phyloP scores from a whole-genome alignment of 345 rosid species.

The Rhodomyrtus tomentosa region DNA sequence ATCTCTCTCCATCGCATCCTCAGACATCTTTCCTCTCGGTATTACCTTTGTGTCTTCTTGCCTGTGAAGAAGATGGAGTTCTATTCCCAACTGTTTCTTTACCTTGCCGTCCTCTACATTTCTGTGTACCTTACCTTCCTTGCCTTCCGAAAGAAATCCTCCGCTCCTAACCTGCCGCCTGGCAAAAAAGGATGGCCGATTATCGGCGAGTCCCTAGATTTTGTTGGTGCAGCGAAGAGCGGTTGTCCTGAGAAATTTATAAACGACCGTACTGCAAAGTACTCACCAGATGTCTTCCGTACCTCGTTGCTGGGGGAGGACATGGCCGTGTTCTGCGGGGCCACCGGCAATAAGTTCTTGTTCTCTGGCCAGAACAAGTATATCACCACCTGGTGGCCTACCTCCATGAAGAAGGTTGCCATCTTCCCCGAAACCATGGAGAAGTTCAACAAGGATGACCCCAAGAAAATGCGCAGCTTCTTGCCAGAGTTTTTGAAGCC shows the following conservation, averaged over 20 bases:
- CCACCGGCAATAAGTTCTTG: background rate
- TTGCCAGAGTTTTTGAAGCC: background rate
- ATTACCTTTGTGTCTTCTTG: too few relatives aligned
- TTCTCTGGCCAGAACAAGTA: background rate
- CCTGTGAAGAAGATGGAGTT: background rate
- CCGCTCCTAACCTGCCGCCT: background rate
- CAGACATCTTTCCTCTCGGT: background rate
- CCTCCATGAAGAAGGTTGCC: background rate
- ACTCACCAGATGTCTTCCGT: background rate
- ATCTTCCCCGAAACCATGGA: background rate
- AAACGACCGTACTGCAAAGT: background rate
- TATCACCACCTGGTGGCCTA: background rate
- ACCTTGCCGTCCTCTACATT: background rate
- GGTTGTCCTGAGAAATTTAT: background rate
- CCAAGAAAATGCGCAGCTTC: background rate
- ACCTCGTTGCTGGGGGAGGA: background rate
- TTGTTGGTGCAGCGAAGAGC: background rate
- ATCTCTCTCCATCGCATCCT: background rate
- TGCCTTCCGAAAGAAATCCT: background rate
- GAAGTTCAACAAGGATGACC: background rate
- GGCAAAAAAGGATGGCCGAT: background rate
- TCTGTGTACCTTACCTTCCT: background rate
- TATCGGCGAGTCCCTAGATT: background rate
- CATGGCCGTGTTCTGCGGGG: background rate
- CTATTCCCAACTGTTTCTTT: background rate